Base-by-base conservation (phyloP, 2,329 filamentous ascomycete genomes). In the Thelonectria discophora region DNA sequence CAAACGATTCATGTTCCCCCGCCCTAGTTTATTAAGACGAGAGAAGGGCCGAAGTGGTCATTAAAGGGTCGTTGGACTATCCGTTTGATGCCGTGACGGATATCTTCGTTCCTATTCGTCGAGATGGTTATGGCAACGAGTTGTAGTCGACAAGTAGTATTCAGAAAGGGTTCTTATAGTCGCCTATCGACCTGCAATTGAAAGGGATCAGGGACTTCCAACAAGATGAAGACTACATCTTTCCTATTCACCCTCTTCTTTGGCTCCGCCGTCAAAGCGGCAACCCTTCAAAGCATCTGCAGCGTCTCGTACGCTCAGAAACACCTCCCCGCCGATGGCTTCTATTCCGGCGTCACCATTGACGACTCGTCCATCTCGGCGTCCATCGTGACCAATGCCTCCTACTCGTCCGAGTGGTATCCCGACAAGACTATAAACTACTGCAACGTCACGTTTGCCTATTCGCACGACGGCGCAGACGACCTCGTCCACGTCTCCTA, bases 381-480 rank as follows among this genome's bases (percentile, higher is more conserved):
- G 5, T 30, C 30, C 3, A 10, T 58, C 8, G 49, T 52, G 11
- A 12, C 15, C 30, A 51, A 58, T 24, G 42, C 49, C 15, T 52
- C 50, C 15, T 58, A 40, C 17, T 53, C 37, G 10, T 58, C 55
- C 30, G 48, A 52, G 20, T 58, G 55, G 55, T 58, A 58, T 21
- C 55, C 55, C 21, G 30, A n/a, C 32, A 48, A 34, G 18, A 58
- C 48, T 8, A 52, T 58, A 12, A 39, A 53, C 49, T 59, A 59
- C 50, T 59, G 56, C 50, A 59, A 59, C 27, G 49, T 59, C 49
- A 59, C 56, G 1, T 54, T 59, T 17, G 49, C 56, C 34, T 59
- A 59, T 11, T 54, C 56, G 17, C 56, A 59, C 15, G 37, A 59
- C 11, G 56, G 56, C 1, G 34, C 53, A 4, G 50, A 37, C 10